Evolutionary conservation across 371 early-diverging fungal species (phyloP).

Genomic region (Apophysomyces sp.): DNA sequence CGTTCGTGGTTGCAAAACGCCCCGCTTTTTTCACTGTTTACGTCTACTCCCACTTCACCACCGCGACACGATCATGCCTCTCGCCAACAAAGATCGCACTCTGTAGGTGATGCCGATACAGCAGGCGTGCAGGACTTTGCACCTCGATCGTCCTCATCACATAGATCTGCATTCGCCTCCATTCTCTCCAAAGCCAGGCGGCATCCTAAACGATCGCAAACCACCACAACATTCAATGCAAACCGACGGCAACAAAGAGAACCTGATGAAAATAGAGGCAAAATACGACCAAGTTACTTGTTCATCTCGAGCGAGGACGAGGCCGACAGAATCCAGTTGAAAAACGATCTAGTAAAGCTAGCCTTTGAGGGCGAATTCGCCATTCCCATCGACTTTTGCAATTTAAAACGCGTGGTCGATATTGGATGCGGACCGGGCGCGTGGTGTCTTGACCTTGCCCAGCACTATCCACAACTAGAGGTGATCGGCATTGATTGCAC

Average conservation of each 20-base stretch:
- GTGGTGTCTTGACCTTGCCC: conserved; percentile 37
- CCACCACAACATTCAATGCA: background rate
- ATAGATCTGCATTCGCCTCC: background rate
- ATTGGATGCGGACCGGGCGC: conserved; percentile 38
- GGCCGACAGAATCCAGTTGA: conserved; percentile 4
- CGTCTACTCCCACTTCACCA: background rate
- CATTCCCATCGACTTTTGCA: conserved; percentile 24
- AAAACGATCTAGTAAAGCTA: conserved; percentile 30
- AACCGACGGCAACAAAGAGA: background rate
- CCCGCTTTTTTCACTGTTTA: background rate
- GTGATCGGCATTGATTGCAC: conserved; percentile 34
- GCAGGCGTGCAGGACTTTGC: background rate
- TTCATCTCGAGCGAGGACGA: conserved; percentile 2
- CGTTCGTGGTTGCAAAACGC: conserved; percentile 7
- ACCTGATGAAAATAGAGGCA: background rate
- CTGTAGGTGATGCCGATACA: background rate
- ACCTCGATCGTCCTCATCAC: background rate
- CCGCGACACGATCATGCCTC: background rate
- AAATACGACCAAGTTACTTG: background rate
- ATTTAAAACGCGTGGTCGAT: conserved; percentile 21
- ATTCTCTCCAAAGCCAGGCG: conserved; percentile 12
- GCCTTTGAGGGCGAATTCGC: conserved; percentile 39
- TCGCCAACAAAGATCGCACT: background rate
- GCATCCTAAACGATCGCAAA: conserved; percentile 2
- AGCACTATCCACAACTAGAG: conserved; percentile 22